Evolutionary conservation across 1,139 yeast genomes (phyloP), one percentile per base, ranked within the genome.

Genomic region (Suhomyces terraborum): DNA sequence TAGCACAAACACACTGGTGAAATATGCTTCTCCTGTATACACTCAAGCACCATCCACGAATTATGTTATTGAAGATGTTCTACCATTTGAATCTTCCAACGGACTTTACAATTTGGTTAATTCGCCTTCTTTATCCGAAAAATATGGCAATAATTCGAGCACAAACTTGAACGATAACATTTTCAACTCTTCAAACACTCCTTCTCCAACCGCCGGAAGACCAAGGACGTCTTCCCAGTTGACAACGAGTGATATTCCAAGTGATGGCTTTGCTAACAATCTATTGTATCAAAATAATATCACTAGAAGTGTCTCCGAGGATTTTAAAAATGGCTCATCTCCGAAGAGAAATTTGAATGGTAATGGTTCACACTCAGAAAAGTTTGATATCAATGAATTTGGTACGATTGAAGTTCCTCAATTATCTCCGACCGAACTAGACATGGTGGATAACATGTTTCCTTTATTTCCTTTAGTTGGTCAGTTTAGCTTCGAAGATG

Each of bases 381-480:
- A 26, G 19, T 42, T 42, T 18, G 42, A 42, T 22, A 33, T 36
- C 30, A 42, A 37, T 22, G 45, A 39, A 16, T 39, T 36, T 16
- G 31, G 35, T 13, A 31, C 42, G 4, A 24, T 40, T 23, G 52
- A 47, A 3, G 41, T 35, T 8, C 39, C 49, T 8, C 45, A 44
- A 24, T 33, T 46, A 19, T 50, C 52, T 7, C 54, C 54, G 1
- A 41, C 42, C 12, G 55, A 51, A 30, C 26, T 50, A 26, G 51
- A 50, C 26, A 32, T 48, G 42, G 50, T 45, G 36, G 59, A 65
- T 35, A 56, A 59, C 23, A 65, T 72, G 63, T 77, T 76, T 49
- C 82, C 82, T 2, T 61, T 77, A 22, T 76, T 74, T 42, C 80
- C 82, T 0, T 59, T 77, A 41, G 74, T 77, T 32, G 82, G 81